Conservation (phyloP, 1,139 yeast species). For the Suhomyces yuchorum region DNA sequence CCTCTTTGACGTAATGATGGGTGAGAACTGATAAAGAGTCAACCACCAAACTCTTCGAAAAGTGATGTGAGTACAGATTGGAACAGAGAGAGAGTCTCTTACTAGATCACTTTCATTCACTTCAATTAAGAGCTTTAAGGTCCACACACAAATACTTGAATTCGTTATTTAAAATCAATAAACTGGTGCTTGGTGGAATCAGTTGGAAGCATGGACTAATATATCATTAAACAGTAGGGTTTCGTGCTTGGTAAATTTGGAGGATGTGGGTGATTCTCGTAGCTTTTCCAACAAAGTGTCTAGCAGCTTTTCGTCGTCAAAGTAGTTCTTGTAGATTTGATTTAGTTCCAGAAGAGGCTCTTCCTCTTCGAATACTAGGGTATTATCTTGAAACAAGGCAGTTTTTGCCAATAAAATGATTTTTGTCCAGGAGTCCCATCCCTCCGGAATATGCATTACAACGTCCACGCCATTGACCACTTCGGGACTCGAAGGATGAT, state of each 20-base stretch:
- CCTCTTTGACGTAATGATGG: too few relatives aligned
- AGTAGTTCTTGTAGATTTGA: conserved; percentile 15
- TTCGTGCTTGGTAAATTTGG: neutral
- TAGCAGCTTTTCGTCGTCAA: conserved; percentile 7
- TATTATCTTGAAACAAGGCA: conserved; percentile 14
- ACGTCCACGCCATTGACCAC: conserved; percentile 8
- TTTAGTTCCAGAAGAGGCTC: conserved; percentile 17
- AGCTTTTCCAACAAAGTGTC: conserved; percentile 2
- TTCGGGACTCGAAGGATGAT: conserved; percentile 9
- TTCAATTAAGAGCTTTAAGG: too few relatives aligned
- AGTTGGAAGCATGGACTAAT: conserved; percentile 2
- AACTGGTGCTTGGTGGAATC: too few relatives aligned
- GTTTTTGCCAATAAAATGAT: conserved; percentile 47
- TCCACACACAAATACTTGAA: too few relatives aligned
- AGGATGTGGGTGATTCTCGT: neutral
- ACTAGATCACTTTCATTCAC: too few relatives aligned
- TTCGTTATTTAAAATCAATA: too few relatives aligned
- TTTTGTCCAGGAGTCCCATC: conserved; percentile 54
- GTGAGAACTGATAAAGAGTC: too few relatives aligned
- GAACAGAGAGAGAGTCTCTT: too few relatives aligned
- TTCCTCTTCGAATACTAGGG: conserved; percentile 15
- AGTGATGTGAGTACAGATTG: too few relatives aligned
- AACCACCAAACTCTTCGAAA: too few relatives aligned
- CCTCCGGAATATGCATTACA: conserved; percentile 47
- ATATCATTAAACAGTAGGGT: conserved; percentile 4